Conservation (phyloP, 164 flowering plant genomes). For the Aristolochia contorta region DNA sequence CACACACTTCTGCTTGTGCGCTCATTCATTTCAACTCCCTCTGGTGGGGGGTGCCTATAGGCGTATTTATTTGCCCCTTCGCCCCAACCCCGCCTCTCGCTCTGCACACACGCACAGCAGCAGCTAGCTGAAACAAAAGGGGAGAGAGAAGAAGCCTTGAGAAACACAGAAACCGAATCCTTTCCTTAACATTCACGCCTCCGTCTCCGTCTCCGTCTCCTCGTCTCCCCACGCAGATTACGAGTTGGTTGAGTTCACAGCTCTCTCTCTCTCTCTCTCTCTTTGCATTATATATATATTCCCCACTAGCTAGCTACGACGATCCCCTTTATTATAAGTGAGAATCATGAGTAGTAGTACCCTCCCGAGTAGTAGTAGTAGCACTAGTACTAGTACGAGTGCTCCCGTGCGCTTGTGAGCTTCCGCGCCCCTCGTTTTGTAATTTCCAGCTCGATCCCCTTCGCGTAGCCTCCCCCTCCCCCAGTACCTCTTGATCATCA, state of each 20-base stretch:
- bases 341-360: too few species aligned
- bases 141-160: conserved; percentile 25
- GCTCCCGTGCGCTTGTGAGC: too few species aligned
- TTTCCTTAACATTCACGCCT: conserved; percentile 36
- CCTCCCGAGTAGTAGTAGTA: too few species aligned
- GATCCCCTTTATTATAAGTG: too few species aligned
- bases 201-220: conserved; percentile 1
- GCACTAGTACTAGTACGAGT: too few species aligned
- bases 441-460: too few species aligned
- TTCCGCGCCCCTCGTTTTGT: too few species aligned
- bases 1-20: background rate
- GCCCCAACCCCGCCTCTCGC: background rate
- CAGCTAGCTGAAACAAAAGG: conserved; percentile 9
- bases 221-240: conserved; percentile 8
- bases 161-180: conserved; percentile 29
- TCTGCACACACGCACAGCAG: background rate
- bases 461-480: too few species aligned
- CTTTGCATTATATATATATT: too few species aligned
- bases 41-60: background rate
- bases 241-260: too few species aligned
- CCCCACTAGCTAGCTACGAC: too few species aligned
- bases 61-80: conserved; percentile 7
- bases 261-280: too few species aligned
- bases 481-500: background rate
- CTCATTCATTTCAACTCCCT: background rate